Evolutionary conservation across 2,329 filamentous ascomycete genomes (phyloP).

Genomic region (Sarocladium strictum): DNA sequence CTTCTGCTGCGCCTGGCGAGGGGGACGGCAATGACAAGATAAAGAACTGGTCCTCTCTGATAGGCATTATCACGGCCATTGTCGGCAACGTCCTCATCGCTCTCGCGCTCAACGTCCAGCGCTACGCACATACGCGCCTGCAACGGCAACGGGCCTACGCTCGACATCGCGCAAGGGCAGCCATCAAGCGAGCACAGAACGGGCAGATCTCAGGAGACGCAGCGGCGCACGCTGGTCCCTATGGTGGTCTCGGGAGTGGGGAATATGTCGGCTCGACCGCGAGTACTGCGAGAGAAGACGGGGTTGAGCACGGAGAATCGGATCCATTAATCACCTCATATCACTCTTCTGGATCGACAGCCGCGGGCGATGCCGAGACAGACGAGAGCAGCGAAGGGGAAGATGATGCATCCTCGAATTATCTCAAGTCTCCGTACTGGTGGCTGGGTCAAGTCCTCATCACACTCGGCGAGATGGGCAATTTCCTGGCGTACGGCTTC

Average conservation of each 20-base stretch:
- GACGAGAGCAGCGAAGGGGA: constrained; percentile 22
- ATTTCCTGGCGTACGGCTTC: constrained; percentile 96
- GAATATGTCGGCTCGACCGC: constrained; percentile 21
- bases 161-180: constrained; percentile 47
- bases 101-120: constrained; percentile 90
- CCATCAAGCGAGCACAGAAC: constrained; percentile 39
- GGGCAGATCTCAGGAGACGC: constrained; percentile 13
- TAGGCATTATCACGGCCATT: constrained; percentile 91
- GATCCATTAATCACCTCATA: constrained; percentile 48
- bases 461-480: constrained; percentile 87
- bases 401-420: constrained; percentile 58
- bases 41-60: constrained; percentile 82
- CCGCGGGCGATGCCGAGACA: constrained; percentile 13
- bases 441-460: constrained; percentile 93
- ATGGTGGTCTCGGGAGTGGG: constrained; percentile 26
- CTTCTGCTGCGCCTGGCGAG: constrained; percentile 17
- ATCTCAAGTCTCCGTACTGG: constrained; percentile 91
- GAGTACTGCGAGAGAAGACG: constrained; percentile 12
- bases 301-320: constrained; percentile 31
- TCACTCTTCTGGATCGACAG: constrained; percentile 29
- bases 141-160: constrained; percentile 61
- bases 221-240: constrained; percentile 20
- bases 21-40: constrained; percentile 37
- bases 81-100: constrained; percentile 91
- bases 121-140: constrained; percentile 87